A percentile compares a stretch with the other conserved stretches of the same genome.
These are phyloP conservation scores for Xylariaceae sp. DNA, from an alignment of 2,329 filamentous ascomycete genomes.

Conservation along the genomic window DNA sequence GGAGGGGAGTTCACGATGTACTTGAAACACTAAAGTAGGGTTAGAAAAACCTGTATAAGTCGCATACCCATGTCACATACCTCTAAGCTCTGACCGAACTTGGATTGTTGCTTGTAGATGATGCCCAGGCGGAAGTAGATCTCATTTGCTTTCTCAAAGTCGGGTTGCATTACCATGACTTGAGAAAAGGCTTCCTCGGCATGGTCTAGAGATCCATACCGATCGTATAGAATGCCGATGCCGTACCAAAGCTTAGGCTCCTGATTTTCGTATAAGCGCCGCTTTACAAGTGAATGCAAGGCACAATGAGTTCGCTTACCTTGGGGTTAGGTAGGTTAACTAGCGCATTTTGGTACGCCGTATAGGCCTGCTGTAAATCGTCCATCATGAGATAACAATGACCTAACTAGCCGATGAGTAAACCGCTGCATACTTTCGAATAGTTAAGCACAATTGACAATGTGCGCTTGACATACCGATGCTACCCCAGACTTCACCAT, in stretches of 20 bases:
- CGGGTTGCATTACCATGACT: slow-evolving; percentile 97
- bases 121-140: slow-evolving; percentile 99
- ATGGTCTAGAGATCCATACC: slow-evolving; percentile 93
- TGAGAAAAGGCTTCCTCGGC: slow-evolving; percentile 97
- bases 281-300: background rate
- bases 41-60: slow-evolving; percentile 23
- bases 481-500: slow-evolving; percentile 95
- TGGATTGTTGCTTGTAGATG: slow-evolving; percentile 98
- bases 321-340: slow-evolving; percentile 93
- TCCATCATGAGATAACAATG: slow-evolving; percentile 99
- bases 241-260: slow-evolving; percentile 99
- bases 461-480: slow-evolving; percentile 64
- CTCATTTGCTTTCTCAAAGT: slow-evolving; percentile 98
- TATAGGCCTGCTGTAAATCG: slow-evolving; percentile 92
- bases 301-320: slow-evolving; percentile 45
- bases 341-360: slow-evolving; percentile 90
- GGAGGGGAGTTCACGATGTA: slow-evolving; percentile 95
- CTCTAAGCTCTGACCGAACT: slow-evolving; percentile 87
- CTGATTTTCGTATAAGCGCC: slow-evolving; percentile 41
- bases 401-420: slow-evolving; percentile 50
- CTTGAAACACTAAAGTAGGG: slow-evolving; percentile 77
- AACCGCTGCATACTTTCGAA: background rate
- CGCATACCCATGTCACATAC: slow-evolving; percentile 46
- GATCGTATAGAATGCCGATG: slow-evolving; percentile 94
- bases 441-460: slow-evolving; percentile 1